Conservation (phyloP, 768 basidiomycete species). For the Vararia minispora region DNA sequence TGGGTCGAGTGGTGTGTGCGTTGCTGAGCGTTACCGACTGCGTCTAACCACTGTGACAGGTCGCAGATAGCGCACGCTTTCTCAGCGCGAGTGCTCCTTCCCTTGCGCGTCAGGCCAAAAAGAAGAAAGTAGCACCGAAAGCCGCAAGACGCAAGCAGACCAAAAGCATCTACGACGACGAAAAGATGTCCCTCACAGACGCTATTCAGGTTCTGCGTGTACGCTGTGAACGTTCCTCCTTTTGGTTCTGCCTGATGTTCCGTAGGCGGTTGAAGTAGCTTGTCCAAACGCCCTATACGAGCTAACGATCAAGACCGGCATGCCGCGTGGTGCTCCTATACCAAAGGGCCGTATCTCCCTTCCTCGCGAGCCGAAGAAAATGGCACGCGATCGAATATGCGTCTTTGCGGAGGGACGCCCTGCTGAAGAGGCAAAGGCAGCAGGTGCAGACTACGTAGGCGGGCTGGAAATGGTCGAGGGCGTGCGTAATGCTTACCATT, state of each 20-base stretch:
- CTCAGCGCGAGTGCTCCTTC: slow-evolving; percentile 17
- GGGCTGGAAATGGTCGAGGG: slow-evolving; percentile 83
- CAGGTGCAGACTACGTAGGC: slow-evolving; percentile 87
- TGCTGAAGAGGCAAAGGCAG: slow-evolving; percentile 73
- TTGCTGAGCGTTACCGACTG: no score
- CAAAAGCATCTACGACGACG: slow-evolving; percentile 46
- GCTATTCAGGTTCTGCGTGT: slow-evolving; percentile 67
- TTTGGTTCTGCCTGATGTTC: background rate
- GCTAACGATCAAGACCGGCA: slow-evolving; percentile 67
- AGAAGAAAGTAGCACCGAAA: slow-evolving; percentile 57
- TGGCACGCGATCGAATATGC: slow-evolving; percentile 65
- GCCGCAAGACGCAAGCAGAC: slow-evolving; percentile 40
- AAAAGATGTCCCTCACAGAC: slow-evolving; percentile 54
- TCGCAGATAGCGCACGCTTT: background rate
- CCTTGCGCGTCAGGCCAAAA: slow-evolving; percentile 41
- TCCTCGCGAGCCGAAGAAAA: slow-evolving; percentile 68
- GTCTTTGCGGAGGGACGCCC: slow-evolving; percentile 85
- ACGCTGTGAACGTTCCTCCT: slow-evolving; percentile 2
- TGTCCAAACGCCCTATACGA: slow-evolving; percentile 70
- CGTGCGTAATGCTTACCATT: slow-evolving; percentile 33
- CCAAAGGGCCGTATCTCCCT: slow-evolving; percentile 86
- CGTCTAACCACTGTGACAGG: no score
- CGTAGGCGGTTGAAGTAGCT: slow-evolving; percentile 75
- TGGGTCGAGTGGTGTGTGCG: no score
- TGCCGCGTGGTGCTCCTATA: slow-evolving; percentile 68